phyloP scores from a whole-genome alignment of 306 rosid species.

The Argentina anserina region DNA sequence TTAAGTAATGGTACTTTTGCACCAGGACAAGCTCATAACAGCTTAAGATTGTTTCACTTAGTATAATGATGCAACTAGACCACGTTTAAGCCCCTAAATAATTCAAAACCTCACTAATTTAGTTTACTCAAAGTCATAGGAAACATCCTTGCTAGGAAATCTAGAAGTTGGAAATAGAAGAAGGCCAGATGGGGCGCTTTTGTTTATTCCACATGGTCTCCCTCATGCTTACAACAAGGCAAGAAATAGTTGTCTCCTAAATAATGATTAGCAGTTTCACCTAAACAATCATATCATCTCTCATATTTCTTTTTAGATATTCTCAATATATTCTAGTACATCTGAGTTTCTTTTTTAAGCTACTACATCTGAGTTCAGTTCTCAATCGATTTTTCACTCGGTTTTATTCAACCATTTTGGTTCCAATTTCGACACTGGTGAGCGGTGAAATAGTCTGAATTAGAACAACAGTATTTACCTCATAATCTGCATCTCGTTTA shows the following conservation, averaged over 20 bases:
- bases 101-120: conserved; percentile 13
- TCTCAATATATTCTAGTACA: not conserved
- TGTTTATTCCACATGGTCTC: conserved; percentile 20
- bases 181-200: not conserved
- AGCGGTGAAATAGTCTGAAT: not conserved
- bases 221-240: conserved; percentile 13
- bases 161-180: not conserved
- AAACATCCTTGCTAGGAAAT: conserved; percentile 37
- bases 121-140: conserved; percentile 24
- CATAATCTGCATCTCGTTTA: too few species aligned
- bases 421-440: too few species aligned
- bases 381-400: not conserved
- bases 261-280: conserved; percentile 6
- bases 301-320: not conserved
- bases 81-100: conserved; percentile 44
- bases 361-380: not conserved
- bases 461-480: too few species aligned
- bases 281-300: not conserved
- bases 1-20: conserved; percentile 18
- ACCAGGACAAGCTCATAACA: conserved; percentile 16
- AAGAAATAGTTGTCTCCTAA: not conserved
- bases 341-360: too few species aligned
- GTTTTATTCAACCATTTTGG: too few species aligned
- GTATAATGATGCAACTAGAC: conserved; percentile 48
- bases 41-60: conserved; percentile 22